Percentiles rank a stretch among this genome's conserved stretches.
Conservation (phyloP, 2,329 filamentous ascomycete genomes). For the Fusarium sp. region DNA sequence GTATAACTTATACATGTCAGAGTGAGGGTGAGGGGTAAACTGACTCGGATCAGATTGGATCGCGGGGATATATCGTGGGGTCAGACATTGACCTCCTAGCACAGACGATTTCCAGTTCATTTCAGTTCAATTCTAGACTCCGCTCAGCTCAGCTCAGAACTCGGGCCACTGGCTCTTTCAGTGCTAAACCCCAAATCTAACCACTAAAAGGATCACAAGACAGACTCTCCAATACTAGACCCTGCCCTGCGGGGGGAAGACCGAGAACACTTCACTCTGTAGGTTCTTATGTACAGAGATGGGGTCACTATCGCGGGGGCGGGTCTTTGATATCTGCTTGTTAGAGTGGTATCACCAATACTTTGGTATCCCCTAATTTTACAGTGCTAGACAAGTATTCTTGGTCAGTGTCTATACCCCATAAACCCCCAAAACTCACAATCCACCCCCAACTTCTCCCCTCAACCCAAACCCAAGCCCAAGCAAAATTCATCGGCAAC, state of each 20-base stretch:
- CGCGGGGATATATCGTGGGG: constrained; percentile 26
- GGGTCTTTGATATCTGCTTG: neutral
- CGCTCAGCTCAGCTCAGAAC: neutral
- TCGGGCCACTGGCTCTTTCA: neutral
- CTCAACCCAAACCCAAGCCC: neutral
- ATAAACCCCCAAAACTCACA: constrained; percentile 22
- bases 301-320: constrained; percentile 27
- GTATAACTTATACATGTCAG: neutral
- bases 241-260: constrained; percentile 5
- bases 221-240: constrained; percentile 5
- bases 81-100: neutral
- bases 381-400: neutral
- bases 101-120: neutral
- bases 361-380: neutral
- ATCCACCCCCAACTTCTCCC: constrained; percentile 32
- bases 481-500: constrained; percentile 21
- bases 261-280: neutral
- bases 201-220: neutral
- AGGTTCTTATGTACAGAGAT: neutral
- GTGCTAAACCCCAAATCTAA: neutral
- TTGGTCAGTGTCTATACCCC: neutral
- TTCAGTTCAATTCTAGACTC: neutral
- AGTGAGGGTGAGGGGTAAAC: constrained; percentile 11
- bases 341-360: constrained; percentile 6
- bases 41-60: constrained; percentile 20